Base-by-base conservation (phyloP, 208 protist species). In the Leishmania martiniquensis region DNA sequence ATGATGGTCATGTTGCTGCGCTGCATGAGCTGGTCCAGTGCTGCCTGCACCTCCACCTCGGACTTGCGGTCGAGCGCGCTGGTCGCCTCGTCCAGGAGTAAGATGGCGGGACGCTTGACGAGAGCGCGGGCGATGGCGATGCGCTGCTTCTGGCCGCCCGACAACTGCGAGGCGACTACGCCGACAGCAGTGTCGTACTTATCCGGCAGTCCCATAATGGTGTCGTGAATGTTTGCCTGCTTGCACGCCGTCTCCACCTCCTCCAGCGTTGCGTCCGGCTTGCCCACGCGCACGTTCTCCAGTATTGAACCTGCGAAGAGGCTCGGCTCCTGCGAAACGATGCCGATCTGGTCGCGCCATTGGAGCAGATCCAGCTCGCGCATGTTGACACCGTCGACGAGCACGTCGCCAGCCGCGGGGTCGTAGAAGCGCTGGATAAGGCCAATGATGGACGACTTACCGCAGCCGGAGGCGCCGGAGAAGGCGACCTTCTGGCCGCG, bases 1-100 rank as follows among this genome's bases (percentile, higher is more conserved):
- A 98, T 83, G 7, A 93, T 83, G 4, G 95, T 98, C 85, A 89
- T 92, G 9, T 54, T 32, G 60, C 82, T 79, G 51, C 75, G 45
- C 39, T 77, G n/a, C 81, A 98, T 96, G 29, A 99, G 76, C 37
- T 80, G 54, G 71, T 94, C 87, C 57, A 96, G 82, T 13, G 86
- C 89, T 2, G 63, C 59, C 78, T 97, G 93, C 70, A 98, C 92
- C 57, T 98, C 79, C 55, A 87, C 59, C 86, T 99, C 97, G 52
- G 83, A 96, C 78, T 93, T 89, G 34, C 85, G 78, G 76, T 98
- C 96, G 15, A 98, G 87, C 57, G 95, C 93, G 37, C 82, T 91
- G 29, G 95, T 98, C 52, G 92, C 93, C 83, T 98, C 95, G 81
- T 98, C 95, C 32, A 98, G 87, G 29, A 97, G 77, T 37, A 98